These are phyloP conservation scores for Neopestalotiopsis rosae DNA, from an alignment of 2,329 filamentous ascomycete species.

Conservation along the genomic window DNA sequence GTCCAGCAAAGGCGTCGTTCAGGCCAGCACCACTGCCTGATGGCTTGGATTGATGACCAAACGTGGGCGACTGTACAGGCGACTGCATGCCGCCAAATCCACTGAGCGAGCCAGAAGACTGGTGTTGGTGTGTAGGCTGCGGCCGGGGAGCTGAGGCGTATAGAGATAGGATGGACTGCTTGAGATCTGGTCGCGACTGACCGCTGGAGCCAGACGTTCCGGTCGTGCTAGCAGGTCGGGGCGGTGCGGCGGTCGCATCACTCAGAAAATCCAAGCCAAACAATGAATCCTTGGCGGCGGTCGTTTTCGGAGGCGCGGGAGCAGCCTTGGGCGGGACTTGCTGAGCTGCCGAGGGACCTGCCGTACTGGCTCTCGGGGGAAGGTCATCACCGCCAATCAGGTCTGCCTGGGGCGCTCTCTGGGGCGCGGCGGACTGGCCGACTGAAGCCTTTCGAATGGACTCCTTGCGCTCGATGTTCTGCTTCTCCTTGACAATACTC, in stretches of 20 bases:
- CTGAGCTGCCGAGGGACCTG: slow-evolving; percentile 66
- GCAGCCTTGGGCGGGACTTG: slow-evolving; percentile 63
- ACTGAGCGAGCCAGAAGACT: slow-evolving; percentile 68
- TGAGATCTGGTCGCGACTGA: slow-evolving; percentile 87
- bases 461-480: slow-evolving; percentile 64
- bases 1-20: slow-evolving; percentile 79
- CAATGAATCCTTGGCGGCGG: slow-evolving; percentile 85
- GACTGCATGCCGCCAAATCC: slow-evolving; percentile 73
- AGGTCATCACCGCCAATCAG: slow-evolving; percentile 80
- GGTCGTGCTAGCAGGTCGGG: slow-evolving; percentile 81
- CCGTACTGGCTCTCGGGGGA: slow-evolving; percentile 74
- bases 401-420: slow-evolving; percentile 61
- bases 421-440: slow-evolving; percentile 46
- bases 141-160: slow-evolving; percentile 86
- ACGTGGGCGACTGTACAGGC: slow-evolving; percentile 57
- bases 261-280: slow-evolving; percentile 94
- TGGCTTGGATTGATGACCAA: slow-evolving; percentile 54
- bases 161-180: slow-evolving; percentile 95
- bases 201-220: slow-evolving; percentile 65
- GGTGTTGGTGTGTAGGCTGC: slow-evolving; percentile 61
- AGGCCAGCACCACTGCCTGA: slow-evolving; percentile 66
- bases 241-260: slow-evolving; percentile 70
- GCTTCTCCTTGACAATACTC: slow-evolving; percentile 70
- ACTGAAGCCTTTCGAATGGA: slow-evolving; percentile 65
- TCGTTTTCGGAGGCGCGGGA: slow-evolving; percentile 69